Percentiles rank a stretch among this genome's conserved stretches.
Evolutionary conservation across 106 monocot species (phyloP).

Genomic region (Agapanthus africanus): DNA sequence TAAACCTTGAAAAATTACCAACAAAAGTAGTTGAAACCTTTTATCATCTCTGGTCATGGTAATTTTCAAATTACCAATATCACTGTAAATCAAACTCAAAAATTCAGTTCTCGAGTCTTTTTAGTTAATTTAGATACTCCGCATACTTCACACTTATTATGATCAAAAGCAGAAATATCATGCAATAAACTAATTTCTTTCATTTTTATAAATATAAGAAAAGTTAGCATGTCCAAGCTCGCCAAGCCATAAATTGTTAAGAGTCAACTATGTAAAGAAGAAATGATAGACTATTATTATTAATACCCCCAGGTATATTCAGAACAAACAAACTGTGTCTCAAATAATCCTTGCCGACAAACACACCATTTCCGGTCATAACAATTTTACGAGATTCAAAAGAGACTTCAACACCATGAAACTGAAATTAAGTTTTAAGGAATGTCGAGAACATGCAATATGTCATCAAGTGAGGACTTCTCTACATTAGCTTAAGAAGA

Average conservation of each 20-base stretch:
- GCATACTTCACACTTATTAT: background rate
- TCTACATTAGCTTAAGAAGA: background rate
- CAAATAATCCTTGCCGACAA: background rate
- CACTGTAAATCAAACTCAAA: background rate
- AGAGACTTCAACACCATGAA: background rate
- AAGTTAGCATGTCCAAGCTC: background rate
- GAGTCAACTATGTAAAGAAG: background rate
- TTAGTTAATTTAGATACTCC: background rate
- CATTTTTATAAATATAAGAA: conserved; percentile 1
- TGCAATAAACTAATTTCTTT: background rate
- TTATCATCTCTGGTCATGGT: background rate
- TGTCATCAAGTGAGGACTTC: background rate
- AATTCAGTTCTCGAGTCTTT: too few species aligned
- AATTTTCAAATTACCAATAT: background rate
- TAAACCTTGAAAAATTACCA: background rate
- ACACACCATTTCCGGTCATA: background rate
- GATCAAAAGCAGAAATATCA: background rate
- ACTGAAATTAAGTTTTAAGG: background rate
- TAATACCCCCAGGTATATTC: background rate
- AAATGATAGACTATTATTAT: background rate
- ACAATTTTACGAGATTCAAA: conserved; percentile 1
- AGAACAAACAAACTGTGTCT: background rate
- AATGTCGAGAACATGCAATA: background rate
- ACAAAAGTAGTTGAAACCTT: background rate
- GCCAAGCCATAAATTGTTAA: background rate